phyloP scores from a whole-genome alignment of 1,284 basidiomycete genomes.

The Rhodotorula sp. region DNA sequence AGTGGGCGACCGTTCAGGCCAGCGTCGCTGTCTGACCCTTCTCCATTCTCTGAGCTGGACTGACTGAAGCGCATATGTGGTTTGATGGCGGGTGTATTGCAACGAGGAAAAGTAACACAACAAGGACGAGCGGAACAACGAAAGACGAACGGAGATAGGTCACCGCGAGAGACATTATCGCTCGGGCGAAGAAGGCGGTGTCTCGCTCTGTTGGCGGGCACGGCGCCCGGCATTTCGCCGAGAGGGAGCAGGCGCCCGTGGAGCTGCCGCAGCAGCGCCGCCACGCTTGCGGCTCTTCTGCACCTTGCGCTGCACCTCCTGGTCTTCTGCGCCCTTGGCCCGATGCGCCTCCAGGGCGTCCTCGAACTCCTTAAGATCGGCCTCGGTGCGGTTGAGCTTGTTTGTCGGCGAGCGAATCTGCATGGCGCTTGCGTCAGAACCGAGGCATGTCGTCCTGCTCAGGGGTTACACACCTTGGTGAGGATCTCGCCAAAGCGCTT shows the following conservation, averaged over 20 bases:
- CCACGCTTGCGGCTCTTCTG: constrained; percentile 54
- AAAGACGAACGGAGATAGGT: background rate
- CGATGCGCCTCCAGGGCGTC: constrained; percentile 71
- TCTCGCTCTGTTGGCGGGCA: constrained; percentile 14
- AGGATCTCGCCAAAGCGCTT: constrained; percentile 86
- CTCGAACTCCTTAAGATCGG: constrained; percentile 86
- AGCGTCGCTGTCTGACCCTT: too few relatives aligned
- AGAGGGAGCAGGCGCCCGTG: background rate
- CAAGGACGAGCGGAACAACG: constrained; percentile 10
- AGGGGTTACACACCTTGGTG: constrained; percentile 58
- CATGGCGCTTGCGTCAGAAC: background rate
- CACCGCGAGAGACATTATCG: background rate
- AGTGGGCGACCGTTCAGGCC: too few relatives aligned
- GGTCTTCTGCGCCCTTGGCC: constrained; percentile 84
- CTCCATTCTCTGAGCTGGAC: too few relatives aligned
- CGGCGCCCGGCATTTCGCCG: background rate
- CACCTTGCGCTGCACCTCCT: constrained; percentile 80
- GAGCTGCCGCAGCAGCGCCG: constrained; percentile 1
- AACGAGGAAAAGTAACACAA: constrained; percentile 3
- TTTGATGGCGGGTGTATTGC: too few relatives aligned
- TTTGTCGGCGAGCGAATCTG: constrained; percentile 60
- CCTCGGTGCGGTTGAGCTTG: constrained; percentile 80
- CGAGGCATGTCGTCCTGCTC: background rate
- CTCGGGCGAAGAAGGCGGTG: constrained; percentile 16
- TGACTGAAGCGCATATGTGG: too few relatives aligned